phyloP scores from a whole-genome alignment of 78 protist species.

The Anaeramoeba flamelloides region DNA sequence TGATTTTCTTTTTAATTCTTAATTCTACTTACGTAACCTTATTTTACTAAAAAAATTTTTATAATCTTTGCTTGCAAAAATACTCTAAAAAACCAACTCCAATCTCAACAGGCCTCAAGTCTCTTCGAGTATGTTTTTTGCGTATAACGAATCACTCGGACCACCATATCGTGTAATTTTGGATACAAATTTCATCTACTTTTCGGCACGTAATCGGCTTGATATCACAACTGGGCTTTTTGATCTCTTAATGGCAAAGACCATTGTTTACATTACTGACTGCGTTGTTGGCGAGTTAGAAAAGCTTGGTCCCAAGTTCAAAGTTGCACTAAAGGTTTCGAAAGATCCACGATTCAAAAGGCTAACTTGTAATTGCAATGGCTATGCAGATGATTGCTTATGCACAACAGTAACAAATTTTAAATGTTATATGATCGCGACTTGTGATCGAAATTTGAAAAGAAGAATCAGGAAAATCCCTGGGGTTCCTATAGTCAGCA shows the following conservation, averaged over 20 bases:
- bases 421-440: conserved; percentile 81
- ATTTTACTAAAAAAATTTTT: no score
- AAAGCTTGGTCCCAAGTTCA: conserved; percentile 74
- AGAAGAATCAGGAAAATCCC: conserved; percentile 87
- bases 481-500: conserved; percentile 96
- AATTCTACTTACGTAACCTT: no score
- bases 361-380: conserved; percentile 69
- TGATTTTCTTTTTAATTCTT: no score
- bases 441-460: conserved; percentile 86
- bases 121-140: conserved; percentile 65
- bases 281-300: conserved; percentile 96
- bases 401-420: conserved; percentile 64
- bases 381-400: conserved; percentile 99
- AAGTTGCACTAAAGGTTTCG: no score
- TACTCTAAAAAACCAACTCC: conserved; percentile 1
- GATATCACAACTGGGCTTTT: conserved; percentile 68
- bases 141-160: conserved; percentile 74
- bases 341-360: conserved; percentile 90
- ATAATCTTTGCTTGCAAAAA: no score
- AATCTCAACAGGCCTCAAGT: not conserved
- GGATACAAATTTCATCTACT: conserved; percentile 97
- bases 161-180: conserved; percentile 93
- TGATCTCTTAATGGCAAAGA: conserved; percentile 92
- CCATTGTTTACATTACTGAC: conserved; percentile 69
- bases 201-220: conserved; percentile 69